Evolutionary conservation across 768 basidiomycete genomes (phyloP).

Genomic region (Tremella yokohamensis): DNA sequence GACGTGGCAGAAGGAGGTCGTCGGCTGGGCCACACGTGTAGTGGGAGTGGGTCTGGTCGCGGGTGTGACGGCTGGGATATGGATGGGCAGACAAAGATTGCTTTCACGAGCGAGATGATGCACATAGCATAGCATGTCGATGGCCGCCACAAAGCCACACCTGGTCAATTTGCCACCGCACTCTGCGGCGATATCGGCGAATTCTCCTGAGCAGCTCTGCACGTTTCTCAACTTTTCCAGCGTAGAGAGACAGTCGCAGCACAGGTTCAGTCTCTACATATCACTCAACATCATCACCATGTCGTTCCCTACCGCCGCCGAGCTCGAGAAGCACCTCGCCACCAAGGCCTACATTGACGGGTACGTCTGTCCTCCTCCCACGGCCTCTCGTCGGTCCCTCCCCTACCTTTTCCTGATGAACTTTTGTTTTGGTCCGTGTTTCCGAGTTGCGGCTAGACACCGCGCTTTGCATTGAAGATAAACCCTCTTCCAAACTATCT

Average conservation of each 20-base stretch:
- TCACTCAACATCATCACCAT: neutral
- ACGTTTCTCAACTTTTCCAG: slow-evolving; percentile 3
- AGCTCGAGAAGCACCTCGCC: slow-evolving; percentile 81
- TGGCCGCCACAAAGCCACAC: neutral
- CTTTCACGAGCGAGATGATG: neutral
- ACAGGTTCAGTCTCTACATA: neutral
- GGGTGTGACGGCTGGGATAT: neutral
- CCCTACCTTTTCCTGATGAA: slow-evolving; percentile 39
- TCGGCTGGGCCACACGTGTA: slow-evolving; percentile 48
- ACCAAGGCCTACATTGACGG: slow-evolving; percentile 54
- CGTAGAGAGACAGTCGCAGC: neutral
- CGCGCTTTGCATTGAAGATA: slow-evolving; percentile 50
- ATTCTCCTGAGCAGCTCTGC: neutral
- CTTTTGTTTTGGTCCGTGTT: slow-evolving; percentile 53
- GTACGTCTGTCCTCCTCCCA: slow-evolving; percentile 31
- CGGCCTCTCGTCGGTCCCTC: slow-evolving; percentile 1
- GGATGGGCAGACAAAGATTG: neutral
- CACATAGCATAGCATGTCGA: too few relatives aligned
- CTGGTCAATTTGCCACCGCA: neutral
- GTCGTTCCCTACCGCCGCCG: slow-evolving; percentile 25
- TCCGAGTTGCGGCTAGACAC: slow-evolving; percentile 52
- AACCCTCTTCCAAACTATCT: slow-evolving; percentile 50
- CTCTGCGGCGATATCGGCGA: neutral
- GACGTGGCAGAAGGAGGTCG: slow-evolving; percentile 63
- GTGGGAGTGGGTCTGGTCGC: slow-evolving; percentile 18